Evolutionary conservation across 2,329 filamentous ascomycete species (phyloP), one percentile per base, ranked within the genome.

Genomic region (Periconia macrospinosa): DNA sequence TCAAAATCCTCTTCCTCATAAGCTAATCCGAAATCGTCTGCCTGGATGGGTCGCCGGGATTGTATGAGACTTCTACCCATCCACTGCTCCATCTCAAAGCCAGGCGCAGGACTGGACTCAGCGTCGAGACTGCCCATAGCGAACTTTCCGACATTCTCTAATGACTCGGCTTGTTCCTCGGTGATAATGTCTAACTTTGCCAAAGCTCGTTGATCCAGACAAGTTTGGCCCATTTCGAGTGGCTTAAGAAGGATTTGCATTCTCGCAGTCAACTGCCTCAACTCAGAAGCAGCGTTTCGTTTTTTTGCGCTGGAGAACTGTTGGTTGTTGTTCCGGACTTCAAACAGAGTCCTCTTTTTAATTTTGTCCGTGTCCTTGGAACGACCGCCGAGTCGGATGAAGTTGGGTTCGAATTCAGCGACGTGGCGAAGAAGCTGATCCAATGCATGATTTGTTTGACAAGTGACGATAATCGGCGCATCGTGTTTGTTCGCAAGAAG

Each of bases 371-470:
- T 74, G 55, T 90, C 87, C 48, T 84, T 82, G 17, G 88, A 90
- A 30, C 89, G 83, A 2, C 87, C 86, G 41, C 91, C 91, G 10
- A 90, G 74, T 9, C 87, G 82, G 46, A 88, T 75, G 53, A 92
- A 86, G 1, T 84, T 80, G 0, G 75, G 71, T 61, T 88, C 86
- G 60, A 88, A 88, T 6, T 76, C 67, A 1, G 85, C 78, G 15
- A 91, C 79, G 50, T 87, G 84, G 1, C 77, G 75, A 0, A 96
- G 77, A 0, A 97, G 78, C 67, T 96, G 92, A 62, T 97, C 92
- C 0, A 96, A 76, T 0, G 92, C 92, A 71, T 96, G 91, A 54
- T 97, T 97, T 0, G 92, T 97, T 63, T 96, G 91, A 8, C 91
- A 91, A 0, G 91, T 83, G 3, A 96, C 79, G 18, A 96, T 80